A percentile compares a stretch with the other conserved stretches of the same genome.
Conservation (phyloP, 2,329 filamentous ascomycete genomes). For the Huntiella moniliformis region DNA sequence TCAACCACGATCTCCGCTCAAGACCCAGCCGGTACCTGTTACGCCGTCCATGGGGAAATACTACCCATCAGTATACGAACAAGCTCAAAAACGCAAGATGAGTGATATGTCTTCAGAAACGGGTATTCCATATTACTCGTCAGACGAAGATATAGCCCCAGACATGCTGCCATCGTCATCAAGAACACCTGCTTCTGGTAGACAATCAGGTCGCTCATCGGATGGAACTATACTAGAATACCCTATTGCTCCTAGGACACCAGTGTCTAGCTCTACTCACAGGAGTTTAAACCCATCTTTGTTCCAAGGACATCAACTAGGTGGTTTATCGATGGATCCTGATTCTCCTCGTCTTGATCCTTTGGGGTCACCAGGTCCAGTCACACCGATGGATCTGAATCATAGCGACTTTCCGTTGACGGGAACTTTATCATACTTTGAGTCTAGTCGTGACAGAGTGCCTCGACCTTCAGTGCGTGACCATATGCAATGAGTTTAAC, state of each 20-base stretch:
- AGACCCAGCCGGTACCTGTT: slow-evolving; percentile 12
- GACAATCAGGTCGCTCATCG: no score
- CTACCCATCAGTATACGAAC: slow-evolving; percentile 42
- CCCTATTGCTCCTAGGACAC: no score
- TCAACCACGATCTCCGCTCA: not conserved
- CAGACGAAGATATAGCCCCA: slow-evolving; percentile 5
- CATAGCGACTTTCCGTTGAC: slow-evolving; percentile 17
- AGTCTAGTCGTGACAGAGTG: slow-evolving; percentile 10
- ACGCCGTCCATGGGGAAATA: slow-evolving; percentile 41
- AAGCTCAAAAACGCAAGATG: slow-evolving; percentile 14
- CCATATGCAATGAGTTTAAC: not conserved
- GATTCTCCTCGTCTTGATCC: slow-evolving; percentile 31
- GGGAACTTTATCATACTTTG: slow-evolving; percentile 10
- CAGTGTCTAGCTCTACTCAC: no score
- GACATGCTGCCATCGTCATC: not conserved
- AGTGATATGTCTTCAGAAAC: not conserved
- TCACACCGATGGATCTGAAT: slow-evolving; percentile 41
- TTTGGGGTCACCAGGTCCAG: slow-evolving; percentile 38
- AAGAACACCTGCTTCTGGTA: no score
- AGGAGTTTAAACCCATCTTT: no score
- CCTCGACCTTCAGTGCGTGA: not conserved
- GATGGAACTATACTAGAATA: no score
- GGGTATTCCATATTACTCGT: slow-evolving; percentile 5
- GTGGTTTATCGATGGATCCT: slow-evolving; percentile 21
- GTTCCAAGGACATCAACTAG: not conserved